These are phyloP conservation scores for Vaccinium macrocarpon DNA, from an alignment of 148 eudicot genomes.

Conservation along the genomic window DNA sequence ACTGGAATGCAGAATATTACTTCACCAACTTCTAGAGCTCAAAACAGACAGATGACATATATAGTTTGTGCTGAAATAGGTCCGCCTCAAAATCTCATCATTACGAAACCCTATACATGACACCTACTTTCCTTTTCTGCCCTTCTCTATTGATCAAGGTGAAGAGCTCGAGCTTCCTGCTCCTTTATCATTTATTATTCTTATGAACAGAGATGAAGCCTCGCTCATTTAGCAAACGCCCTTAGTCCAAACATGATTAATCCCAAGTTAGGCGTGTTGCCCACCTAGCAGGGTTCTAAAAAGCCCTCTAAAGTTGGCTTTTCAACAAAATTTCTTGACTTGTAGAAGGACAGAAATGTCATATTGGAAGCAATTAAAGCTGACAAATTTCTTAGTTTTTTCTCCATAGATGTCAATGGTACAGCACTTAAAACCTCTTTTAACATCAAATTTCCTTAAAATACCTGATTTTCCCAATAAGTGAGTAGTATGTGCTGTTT, in stretches of 20 bases:
- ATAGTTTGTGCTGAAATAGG: background rate
- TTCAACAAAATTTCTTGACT: background rate
- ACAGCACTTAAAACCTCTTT: background rate
- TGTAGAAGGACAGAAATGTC: background rate
- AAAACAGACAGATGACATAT: background rate
- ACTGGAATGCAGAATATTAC: background rate
- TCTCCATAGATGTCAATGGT: background rate
- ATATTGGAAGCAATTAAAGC: background rate
- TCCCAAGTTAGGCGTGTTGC: background rate
- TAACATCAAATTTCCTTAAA: background rate
- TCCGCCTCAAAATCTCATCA: background rate
- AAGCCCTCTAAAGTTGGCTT: background rate
- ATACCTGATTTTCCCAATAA: background rate
- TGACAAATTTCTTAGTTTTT: background rate
- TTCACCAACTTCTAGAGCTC: background rate
- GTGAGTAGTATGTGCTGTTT: background rate
- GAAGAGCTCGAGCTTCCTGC: background rate
- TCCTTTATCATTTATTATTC: background rate
- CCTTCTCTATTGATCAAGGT: background rate
- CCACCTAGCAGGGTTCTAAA: background rate
- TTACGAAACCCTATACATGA: background rate
- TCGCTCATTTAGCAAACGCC: background rate
- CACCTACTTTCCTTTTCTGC: background rate
- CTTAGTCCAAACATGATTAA: background rate
- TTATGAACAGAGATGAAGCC: background rate